Base-by-base conservation (phyloP, 306 rosid species). In the Vigna hirtella region DNA sequence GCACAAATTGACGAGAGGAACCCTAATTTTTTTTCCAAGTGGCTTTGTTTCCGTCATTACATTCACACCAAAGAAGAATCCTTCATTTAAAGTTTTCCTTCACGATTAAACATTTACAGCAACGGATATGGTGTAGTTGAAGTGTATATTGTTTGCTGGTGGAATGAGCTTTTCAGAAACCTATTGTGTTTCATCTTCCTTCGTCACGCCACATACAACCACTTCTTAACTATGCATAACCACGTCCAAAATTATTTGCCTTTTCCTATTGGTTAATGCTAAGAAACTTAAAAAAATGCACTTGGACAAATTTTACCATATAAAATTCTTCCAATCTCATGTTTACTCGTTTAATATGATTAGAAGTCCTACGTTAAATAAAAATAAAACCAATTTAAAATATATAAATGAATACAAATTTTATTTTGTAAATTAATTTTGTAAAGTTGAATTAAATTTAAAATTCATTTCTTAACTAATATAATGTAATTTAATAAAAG, bases 31-130 rank as follows among this genome's bases (percentile, higher is more conserved):
- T 13, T 0, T 59, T 58, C 77, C 71, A 78, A 79, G 73, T 78
- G 86, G 83, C 79, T 63, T 42, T 1, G 15, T 63, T 78, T 72
- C 56, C 36, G 71, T 64, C 79, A 55, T 78, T 55, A 36, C 38
- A 78, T 81, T 51, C 79, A 78, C 66, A 53, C 69, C 58, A 68
- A 52, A 78, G 13, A 70, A 73, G 81, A 65, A 77, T 80, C 79
- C 26, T 8, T 72, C 17, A 66, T 22, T 71, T 64, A 34, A 72
- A 82, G n/a, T 4, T 58, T 45, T 65, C 66, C 34, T 56, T 47
- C 66, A 36, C 43, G 38, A 55, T 38, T 4, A 56, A 77, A 77
- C 57, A 59, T 47, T 5, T 67, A 38, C 32, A 68, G 12, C 20
- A 20, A 50, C 4, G 50, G 26, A 61, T 20, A 77, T 2, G 20